A percentile compares a stretch with the other conserved stretches of the same genome.
Evolutionary conservation across 495 filamentous ascomycete species (phyloP).

Genomic region (Barbatosphaeria neglecta): DNA sequence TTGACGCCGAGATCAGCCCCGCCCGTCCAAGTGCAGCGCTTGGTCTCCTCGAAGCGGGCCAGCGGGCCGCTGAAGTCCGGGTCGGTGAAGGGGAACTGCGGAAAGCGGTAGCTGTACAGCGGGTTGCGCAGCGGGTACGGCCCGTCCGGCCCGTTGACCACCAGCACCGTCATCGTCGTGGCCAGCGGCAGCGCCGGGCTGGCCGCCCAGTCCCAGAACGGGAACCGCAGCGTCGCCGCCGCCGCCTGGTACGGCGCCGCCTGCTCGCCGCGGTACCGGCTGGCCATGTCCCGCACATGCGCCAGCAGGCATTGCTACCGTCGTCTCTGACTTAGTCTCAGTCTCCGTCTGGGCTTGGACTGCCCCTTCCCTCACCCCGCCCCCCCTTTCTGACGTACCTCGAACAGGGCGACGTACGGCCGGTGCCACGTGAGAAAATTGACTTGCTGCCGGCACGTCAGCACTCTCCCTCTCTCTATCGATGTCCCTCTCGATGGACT

Average conservation of each 20-base stretch:
- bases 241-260: conserved; percentile 18
- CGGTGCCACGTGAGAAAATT: conserved; percentile 32
- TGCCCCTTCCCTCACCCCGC: too few relatives aligned
- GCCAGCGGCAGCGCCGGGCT: conserved; percentile 17
- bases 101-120: conserved; percentile 25
- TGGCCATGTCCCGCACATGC: conserved; percentile 21
- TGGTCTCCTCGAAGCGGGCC: conserved; percentile 9
- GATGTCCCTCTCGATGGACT: too few relatives aligned
- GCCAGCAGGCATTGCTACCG: conserved; percentile 25
- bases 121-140: conserved; percentile 17
- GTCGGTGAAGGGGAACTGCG: conserved; percentile 12
- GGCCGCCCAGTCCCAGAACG: conserved; percentile 33
- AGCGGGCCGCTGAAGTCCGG: conserved; percentile 11
- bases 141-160: conserved; percentile 19
- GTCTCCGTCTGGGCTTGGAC: too few relatives aligned
- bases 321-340: too few relatives aligned
- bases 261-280: conserved; percentile 12
- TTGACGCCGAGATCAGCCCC: conserved; percentile 1
- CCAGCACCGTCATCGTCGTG: conserved; percentile 14
- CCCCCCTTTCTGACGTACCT: conserved; percentile 13
- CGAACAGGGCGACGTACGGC: conserved; percentile 27
- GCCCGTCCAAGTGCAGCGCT: conserved; percentile 8
- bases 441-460: conserved; percentile 18
- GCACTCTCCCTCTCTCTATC: too few relatives aligned
- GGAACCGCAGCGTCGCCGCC: conserved; percentile 21